phyloP scores from a whole-genome alignment of 2,329 filamentous ascomycete species.

The Cercospora zeina region DNA sequence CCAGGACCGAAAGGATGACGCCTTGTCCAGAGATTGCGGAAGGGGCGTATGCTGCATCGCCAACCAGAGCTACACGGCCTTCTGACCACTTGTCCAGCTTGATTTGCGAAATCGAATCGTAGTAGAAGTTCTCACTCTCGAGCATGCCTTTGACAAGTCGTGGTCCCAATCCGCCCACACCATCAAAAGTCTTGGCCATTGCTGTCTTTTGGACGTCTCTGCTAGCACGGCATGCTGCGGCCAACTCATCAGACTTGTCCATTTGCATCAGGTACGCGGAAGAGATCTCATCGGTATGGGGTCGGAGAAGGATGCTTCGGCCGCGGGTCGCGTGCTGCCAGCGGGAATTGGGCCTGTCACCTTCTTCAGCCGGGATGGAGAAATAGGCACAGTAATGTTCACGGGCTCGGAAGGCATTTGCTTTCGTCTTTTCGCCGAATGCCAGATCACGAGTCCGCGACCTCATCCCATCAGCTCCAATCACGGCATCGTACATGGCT shows the following conservation, averaged over 20 bases:
- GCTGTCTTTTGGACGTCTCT: constrained; percentile 19
- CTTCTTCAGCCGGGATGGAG: constrained; percentile 23
- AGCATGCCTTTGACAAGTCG: constrained; percentile 44
- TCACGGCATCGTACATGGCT: constrained; percentile 32
- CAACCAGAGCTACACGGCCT: constrained; percentile 40
- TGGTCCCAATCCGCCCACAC: constrained; percentile 20
- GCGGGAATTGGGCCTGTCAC: constrained; percentile 26
- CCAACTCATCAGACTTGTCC: constrained; percentile 15
- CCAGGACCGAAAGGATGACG: constrained; percentile 41
- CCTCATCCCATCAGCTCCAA: constrained; percentile 40
- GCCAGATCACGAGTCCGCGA: constrained; percentile 34
- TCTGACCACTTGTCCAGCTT: constrained; percentile 40
- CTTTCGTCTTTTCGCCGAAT: constrained; percentile 25
- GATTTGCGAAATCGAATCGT: constrained; percentile 44
- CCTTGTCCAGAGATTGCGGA: constrained; percentile 37
- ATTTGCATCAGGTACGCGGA: constrained; percentile 24
- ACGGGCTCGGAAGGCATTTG: constrained; percentile 15
- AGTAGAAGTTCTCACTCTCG: constrained; percentile 46
- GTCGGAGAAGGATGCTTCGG: constrained; percentile 26
- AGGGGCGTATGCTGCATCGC: constrained; percentile 45
- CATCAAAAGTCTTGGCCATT: constrained; percentile 19
- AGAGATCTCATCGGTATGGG: constrained; percentile 18
- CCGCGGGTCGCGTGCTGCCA: constrained; percentile 25
- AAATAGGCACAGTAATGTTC: constrained; percentile 33
- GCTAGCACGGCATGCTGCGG: constrained; percentile 10